These are phyloP conservation scores for Hemileia vastatrix DNA, from an alignment of 1,284 basidiomycete species.

Conservation along the genomic window DNA sequence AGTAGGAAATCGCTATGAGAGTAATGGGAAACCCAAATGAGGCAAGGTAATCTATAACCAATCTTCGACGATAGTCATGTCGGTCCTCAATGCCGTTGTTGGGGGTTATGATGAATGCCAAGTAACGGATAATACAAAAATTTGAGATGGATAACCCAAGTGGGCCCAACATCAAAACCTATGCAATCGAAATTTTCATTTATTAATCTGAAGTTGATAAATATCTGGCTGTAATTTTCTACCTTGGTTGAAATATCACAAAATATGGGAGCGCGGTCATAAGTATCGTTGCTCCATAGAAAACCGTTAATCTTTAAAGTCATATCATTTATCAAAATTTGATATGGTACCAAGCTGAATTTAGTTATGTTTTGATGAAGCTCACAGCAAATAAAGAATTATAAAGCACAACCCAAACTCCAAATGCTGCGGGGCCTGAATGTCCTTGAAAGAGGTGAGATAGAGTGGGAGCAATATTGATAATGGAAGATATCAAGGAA, in stretches of 20 bases:
- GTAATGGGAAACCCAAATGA: background rate
- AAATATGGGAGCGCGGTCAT: constrained; percentile 6
- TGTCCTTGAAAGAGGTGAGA: constrained; percentile 7
- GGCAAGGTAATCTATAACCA: background rate
- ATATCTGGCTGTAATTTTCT: background rate
- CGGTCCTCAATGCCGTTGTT: background rate
- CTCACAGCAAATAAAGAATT: constrained; percentile 4
- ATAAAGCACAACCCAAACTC: constrained; percentile 1
- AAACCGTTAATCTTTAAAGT: background rate
- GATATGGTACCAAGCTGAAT: no score
- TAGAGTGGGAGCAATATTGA: constrained; percentile 6
- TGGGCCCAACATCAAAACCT: constrained; percentile 5
- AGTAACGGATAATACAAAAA: constrained; percentile 9
- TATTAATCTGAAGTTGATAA: background rate
- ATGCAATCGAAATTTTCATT: background rate
- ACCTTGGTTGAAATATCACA: constrained; percentile 12
- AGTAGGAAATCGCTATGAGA: background rate
- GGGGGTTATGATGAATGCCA: constrained; percentile 6
- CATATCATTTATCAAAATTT: no score
- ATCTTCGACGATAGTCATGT: background rate
- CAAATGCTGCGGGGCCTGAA: constrained; percentile 16
- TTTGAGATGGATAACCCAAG: constrained; percentile 7
- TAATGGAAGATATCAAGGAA: background rate
- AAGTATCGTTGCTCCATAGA: constrained; percentile 9
- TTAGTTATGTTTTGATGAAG: no score